Percentiles rank a stretch among this genome's conserved stretches.
Evolutionary conservation across 495 filamentous ascomycete genomes (phyloP).

Genomic region (Penicillium maclennaniae): DNA sequence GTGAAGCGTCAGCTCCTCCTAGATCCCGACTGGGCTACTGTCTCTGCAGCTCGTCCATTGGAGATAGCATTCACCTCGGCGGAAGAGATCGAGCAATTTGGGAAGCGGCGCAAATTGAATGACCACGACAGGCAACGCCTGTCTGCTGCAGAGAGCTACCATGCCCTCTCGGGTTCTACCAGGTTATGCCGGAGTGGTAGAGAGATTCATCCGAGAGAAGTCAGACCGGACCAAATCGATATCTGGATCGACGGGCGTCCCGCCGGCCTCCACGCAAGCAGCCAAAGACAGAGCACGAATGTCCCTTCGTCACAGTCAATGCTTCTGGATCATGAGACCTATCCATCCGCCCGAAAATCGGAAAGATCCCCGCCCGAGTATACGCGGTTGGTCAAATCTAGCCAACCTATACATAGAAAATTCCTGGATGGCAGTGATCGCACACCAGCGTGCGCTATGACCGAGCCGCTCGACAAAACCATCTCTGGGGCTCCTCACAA

Average conservation of each 20-base stretch:
- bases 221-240: constrained; percentile 15
- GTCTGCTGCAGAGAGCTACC: constrained; percentile 6
- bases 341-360: background rate
- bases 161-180: background rate
- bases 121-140: constrained; percentile 27
- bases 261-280: constrained; percentile 1
- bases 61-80: constrained; percentile 27
- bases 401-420: background rate
- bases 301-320: constrained; percentile 35
- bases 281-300: background rate
- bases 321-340: constrained; percentile 27
- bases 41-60: constrained; percentile 32
- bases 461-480: background rate
- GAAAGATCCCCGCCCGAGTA: background rate
- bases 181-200: background rate
- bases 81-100: constrained; percentile 33
- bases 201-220: constrained; percentile 7
- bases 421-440: background rate
- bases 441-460: background rate
- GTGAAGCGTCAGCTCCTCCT: constrained; percentile 34
- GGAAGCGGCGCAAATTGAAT: constrained; percentile 38
- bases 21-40: constrained; percentile 34
- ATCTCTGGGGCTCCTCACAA: background rate
- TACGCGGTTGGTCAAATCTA: background rate
- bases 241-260: constrained; percentile 28